phyloP scores from a whole-genome alignment of 1,139 yeast genomes.

The Lodderomyces parapsilosis region DNA sequence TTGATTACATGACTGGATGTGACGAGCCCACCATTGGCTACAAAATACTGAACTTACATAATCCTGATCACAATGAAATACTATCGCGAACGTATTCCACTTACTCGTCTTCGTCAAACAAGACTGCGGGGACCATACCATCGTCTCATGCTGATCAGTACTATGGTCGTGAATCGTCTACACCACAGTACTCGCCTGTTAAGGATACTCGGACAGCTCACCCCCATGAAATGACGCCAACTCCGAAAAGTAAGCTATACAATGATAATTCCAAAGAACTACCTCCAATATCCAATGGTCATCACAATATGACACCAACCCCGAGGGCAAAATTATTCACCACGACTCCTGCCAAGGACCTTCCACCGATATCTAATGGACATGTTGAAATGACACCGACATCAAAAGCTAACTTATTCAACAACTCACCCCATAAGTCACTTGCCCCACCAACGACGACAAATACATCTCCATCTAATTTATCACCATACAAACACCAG shows the following conservation, averaged over 20 bases:
- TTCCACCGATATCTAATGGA: background rate
- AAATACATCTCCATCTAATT: background rate
- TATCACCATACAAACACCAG: constrained; percentile 4
- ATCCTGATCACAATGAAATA: constrained; percentile 36
- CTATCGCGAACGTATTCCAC: constrained; percentile 35
- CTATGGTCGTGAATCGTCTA: background rate
- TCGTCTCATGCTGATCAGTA: background rate
- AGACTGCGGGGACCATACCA: background rate
- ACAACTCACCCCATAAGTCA: constrained; percentile 1
- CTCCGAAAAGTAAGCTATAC: background rate
- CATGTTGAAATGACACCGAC: constrained; percentile 2
- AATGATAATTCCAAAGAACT: background rate
- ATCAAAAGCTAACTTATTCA: background rate
- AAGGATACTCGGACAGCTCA: background rate
- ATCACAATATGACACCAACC: background rate
- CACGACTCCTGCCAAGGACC: constrained; percentile 1
- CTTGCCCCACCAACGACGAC: background rate
- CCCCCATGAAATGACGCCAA: background rate
- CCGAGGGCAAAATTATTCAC: constrained; percentile 2
- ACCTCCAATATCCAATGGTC: background rate
- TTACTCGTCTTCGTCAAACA: constrained; percentile 7
- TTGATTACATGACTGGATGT: constrained; percentile 40
- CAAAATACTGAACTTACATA: constrained; percentile 30
- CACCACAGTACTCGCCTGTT: background rate
- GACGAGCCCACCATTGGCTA: constrained; percentile 22